Evolutionary conservation across 2,329 filamentous ascomycete genomes (phyloP).

Genomic region (Calcarisporium arbuscula): DNA sequence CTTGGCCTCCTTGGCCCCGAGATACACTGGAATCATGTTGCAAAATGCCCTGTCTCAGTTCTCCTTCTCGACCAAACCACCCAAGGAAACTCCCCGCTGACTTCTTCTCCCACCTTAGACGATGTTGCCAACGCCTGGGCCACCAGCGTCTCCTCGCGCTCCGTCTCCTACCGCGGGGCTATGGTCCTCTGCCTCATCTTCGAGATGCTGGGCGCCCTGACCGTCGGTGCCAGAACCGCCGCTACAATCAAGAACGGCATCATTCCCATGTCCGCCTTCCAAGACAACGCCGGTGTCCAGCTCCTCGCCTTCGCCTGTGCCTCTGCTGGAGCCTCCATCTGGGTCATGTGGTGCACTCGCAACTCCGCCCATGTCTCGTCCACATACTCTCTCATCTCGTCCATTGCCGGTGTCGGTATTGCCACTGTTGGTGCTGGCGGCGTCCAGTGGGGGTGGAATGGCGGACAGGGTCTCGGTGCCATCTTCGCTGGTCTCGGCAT

Average conservation of each 20-base stretch:
- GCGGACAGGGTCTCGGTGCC: constrained; percentile 61
- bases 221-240: constrained; percentile 61
- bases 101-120: constrained; percentile 36
- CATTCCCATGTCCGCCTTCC: constrained; percentile 53
- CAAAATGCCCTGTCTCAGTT: too few relatives aligned
- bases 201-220: constrained; percentile 59
- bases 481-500: constrained; percentile 67
- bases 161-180: constrained; percentile 62
- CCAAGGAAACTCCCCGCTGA: too few relatives aligned
- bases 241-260: constrained; percentile 74
- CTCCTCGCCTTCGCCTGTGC: constrained; percentile 61
- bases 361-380: constrained; percentile 67
- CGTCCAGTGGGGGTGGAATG: constrained; percentile 65
- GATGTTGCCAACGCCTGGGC: constrained; percentile 84
- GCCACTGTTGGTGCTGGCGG: constrained; percentile 53
- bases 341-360: constrained; percentile 73
- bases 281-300: constrained; percentile 56
- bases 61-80: too few relatives aligned
- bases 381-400: constrained; percentile 62
- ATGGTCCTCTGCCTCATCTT: constrained; percentile 60
- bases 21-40: too few relatives aligned
- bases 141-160: constrained; percentile 71
- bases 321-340: constrained; percentile 56
- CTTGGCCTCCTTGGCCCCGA: too few relatives aligned
- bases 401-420: constrained; percentile 61